Percentiles rank a stretch among this genome's conserved stretches.
Conservation (phyloP, 176 grass and related monocot species). For the Dendrocalamus sinicus region DNA sequence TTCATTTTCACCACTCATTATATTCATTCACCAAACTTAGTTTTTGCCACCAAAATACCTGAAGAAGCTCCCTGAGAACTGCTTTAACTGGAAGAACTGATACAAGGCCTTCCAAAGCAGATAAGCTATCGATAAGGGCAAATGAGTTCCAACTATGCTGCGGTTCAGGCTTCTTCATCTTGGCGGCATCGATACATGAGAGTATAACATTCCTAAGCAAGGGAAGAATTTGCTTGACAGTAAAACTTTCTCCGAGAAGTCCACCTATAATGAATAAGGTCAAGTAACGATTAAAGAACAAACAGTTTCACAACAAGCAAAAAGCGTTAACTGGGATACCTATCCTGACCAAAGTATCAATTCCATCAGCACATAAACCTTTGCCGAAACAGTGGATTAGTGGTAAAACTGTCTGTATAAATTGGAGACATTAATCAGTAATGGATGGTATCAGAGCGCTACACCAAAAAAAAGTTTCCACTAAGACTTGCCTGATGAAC, state of each 20-base stretch:
- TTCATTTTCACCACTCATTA: conserved; percentile 24
- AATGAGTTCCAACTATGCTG: conserved; percentile 77
- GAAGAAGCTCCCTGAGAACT: conserved; percentile 83
- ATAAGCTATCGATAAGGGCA: conserved; percentile 72
- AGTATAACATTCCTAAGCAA: conserved; percentile 72
- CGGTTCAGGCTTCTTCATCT: conserved; percentile 72
- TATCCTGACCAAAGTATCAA: conserved; percentile 88
- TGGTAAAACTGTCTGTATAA: conserved; percentile 79
- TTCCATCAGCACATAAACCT: conserved; percentile 87
- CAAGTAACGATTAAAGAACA: conserved; percentile 25
- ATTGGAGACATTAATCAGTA: conserved; percentile 45
- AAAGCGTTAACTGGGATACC: conserved; percentile 59
- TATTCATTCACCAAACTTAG: conserved; percentile 20
- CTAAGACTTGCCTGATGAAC: conserved; percentile 77
- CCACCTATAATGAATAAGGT: conserved; percentile 61
- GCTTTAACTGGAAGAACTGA: conserved; percentile 62
- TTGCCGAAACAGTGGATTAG: conserved; percentile 90
- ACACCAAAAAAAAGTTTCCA: conserved; percentile 20
- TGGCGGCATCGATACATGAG: conserved; percentile 62
- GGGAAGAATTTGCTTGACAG: conserved; percentile 78
- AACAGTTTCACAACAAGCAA: conserved; percentile 26
- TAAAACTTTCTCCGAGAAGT: conserved; percentile 86
- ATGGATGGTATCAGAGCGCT: conserved; percentile 19
- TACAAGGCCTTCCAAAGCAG: conserved; percentile 75
- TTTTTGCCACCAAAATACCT: conserved; percentile 52